Percentiles rank a stretch among this genome's conserved stretches.
Evolutionary conservation across 2,329 filamentous ascomycete species (phyloP).

Genomic region (Neoarthrinium moseri): DNA sequence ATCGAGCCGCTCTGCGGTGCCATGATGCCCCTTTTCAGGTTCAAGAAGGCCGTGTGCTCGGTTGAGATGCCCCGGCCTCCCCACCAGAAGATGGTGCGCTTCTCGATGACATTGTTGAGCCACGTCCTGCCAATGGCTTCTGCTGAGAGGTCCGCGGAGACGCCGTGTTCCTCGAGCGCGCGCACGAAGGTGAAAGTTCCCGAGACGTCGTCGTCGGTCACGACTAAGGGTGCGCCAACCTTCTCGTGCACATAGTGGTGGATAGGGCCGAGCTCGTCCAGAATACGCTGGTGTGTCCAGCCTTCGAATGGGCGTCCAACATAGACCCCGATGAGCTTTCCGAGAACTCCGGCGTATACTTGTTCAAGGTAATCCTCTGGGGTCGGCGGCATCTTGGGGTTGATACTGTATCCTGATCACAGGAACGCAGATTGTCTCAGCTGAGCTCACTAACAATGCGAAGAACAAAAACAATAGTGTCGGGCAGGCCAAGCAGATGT

Average conservation of each 20-base stretch:
- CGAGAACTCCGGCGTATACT: slow-evolving; percentile 36
- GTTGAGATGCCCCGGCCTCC: slow-evolving; percentile 35
- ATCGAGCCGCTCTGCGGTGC: slow-evolving; percentile 30
- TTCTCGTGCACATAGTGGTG: slow-evolving; percentile 31
- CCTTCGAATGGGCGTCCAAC: slow-evolving; percentile 35
- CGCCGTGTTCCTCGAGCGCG: slow-evolving; percentile 31
- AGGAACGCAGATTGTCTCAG: too few species aligned
- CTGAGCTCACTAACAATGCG: too few species aligned
- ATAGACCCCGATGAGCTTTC: slow-evolving; percentile 37
- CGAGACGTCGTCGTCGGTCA: slow-evolving; percentile 32
- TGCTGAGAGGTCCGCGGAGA: slow-evolving; percentile 12
- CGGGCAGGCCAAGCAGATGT: too few species aligned
- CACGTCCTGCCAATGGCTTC: slow-evolving; percentile 27
- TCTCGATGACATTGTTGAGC: slow-evolving; percentile 30
- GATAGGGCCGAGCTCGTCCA: slow-evolving; percentile 28
- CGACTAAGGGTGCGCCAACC: slow-evolving; percentile 24
- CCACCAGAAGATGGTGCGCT: slow-evolving; percentile 35
- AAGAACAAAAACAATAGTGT: too few species aligned
- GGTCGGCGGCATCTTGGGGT: slow-evolving; percentile 1
- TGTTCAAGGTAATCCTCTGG: slow-evolving; percentile 28
- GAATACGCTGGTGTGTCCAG: slow-evolving; percentile 33
- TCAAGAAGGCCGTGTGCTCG: slow-evolving; percentile 36
- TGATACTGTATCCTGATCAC: too few species aligned
- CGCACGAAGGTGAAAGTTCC: slow-evolving; percentile 34
- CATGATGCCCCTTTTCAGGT: slow-evolving; percentile 33